Base-by-base conservation (phyloP, 2,329 filamentous ascomycete species). In the Coniochaeta sp. region DNA sequence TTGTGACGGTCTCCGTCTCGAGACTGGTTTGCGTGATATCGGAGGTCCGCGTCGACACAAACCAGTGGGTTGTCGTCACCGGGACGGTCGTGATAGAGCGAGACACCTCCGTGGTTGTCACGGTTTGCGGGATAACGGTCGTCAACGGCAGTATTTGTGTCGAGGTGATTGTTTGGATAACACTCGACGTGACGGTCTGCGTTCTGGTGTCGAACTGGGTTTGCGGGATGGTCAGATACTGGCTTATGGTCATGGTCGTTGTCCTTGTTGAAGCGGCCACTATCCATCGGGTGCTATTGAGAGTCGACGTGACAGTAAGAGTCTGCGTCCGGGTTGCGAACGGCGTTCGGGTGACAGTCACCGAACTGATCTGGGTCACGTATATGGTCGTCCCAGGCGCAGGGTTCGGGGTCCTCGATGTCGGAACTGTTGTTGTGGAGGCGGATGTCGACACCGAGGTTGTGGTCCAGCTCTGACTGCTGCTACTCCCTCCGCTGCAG, bases 21-120 rank as follows among this genome's bases (percentile, higher is more conserved):
- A 22, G 33, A 24, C 27, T 49, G 18, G 52, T 53, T 26, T 42
- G 40, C 12, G 38, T 53, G 48, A 50, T 14, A 24, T 42, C 38
- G 6, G 38, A 42, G 7, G 38, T 42, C 38, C n/a, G 38, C 4
- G 38, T 42, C 8, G 38, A 26, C 18, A 42, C 38, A 12, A 42
- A 42, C 38, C 38, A 42, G 20, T 26, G 38, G 8, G 38, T 42
- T 12, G 38, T 42, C 12, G 38, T 42, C 20, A 42, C 38, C n/a
- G 38, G 38, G n/a, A 42, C n/a, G 6, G 38, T 42, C 5, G 38
- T 42, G 38, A 42, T 12, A 26, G 38, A 42, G 10, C 38, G 38
- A 13, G 38, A 26, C 2, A 42, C 38, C n/a, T 42, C 38, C 14
- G 38, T 42, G 38, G 38, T 42, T 26, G 38, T 42, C n/a, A n/a